Evolutionary conservation across 805 yeast genomes (phyloP).

Genomic region (Kuraishia piskuri): DNA sequence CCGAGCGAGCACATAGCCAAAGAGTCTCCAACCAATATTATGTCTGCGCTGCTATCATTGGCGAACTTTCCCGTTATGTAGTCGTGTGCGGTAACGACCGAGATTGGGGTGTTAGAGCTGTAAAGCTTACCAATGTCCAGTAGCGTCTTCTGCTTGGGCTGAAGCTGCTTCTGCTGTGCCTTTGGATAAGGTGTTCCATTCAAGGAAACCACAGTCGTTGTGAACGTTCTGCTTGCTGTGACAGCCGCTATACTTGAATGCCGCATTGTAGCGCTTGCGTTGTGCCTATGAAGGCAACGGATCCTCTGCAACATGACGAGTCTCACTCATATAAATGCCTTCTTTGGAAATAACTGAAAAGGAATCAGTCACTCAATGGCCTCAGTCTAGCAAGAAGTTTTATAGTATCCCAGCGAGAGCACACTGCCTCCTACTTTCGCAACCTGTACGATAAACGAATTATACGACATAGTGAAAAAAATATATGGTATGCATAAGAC

Average conservation of each 20-base stretch:
- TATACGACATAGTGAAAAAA: neutral
- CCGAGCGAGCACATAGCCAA: slow-evolving; percentile 90
- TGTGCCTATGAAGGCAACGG: neutral
- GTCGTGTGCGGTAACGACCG: slow-evolving; percentile 78
- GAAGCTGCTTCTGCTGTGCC: neutral
- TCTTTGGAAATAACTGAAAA: neutral
- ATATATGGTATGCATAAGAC: neutral
- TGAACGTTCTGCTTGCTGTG: neutral
- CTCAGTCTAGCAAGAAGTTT: too few relatives aligned
- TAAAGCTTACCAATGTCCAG: slow-evolving; percentile 4
- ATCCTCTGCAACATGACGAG: neutral
- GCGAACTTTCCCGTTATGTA: slow-evolving; percentile 68
- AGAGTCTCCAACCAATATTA: slow-evolving; percentile 83
- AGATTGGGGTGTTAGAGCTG: slow-evolving; percentile 13
- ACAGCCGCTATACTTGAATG: neutral
- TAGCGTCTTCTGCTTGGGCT: slow-evolving; percentile 3
- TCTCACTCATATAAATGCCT: neutral
- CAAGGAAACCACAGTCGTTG: neutral
- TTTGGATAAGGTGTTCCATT: neutral
- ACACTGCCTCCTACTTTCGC: neutral
- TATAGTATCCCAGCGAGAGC: too few relatives aligned
- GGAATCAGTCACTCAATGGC: too few relatives aligned
- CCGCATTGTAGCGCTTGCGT: neutral
- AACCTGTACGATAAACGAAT: neutral
- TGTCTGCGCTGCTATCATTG: slow-evolving; percentile 50